Base-by-base conservation (phyloP, 116 monocot species). In the Phalaenopsis hybrid region DNA sequence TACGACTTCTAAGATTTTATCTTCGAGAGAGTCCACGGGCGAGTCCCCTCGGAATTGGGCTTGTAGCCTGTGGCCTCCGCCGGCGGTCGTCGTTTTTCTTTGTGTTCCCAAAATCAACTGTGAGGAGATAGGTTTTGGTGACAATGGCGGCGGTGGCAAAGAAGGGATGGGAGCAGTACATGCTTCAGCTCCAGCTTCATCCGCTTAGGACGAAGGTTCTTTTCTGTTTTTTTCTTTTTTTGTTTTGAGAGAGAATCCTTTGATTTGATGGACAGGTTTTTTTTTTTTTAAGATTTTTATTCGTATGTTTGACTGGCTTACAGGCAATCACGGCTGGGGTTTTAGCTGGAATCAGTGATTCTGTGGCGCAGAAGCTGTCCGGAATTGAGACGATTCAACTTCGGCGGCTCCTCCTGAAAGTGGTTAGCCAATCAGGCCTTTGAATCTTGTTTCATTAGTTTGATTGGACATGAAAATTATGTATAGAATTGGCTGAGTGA, bases 361-460 rank as follows among this genome's bases (percentile, higher is more conserved):
- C 94, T 20, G 88, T 88, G 76, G 92, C 96, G 23, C 92, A 96
- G 89, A 96, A 96, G 87, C 85, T 96, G 61, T 94, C 93, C 31
- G 96, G 96, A 2, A 44, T 89, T 21, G 85, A 83, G 77, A 89
- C 81, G 88, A 70, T 96, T 41, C 90, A 96, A 49, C 37, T 86
- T 65, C 86, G 86, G 68, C 83, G 94, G 2, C 90, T 96, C 12
- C 78, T 96, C 13, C 91, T 96, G 77, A 96, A 92, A 86, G 85
- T 94, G 81, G 96, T 96, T 86, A 11, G 11, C 13, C 8, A 43
- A 17, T 43, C 73, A 13, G 73, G 7, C 15, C 73, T 73, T 16
- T 18, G 46, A 25, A 9, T 0, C n/a, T 41, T 41, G 23, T 48
- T 75, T 37, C 34, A 8, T 84, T 63, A 41, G 9, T 70, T 3